Base-by-base conservation (phyloP, 2,329 filamentous ascomycete species). In the Lecanoromycetidae sp. region DNA sequence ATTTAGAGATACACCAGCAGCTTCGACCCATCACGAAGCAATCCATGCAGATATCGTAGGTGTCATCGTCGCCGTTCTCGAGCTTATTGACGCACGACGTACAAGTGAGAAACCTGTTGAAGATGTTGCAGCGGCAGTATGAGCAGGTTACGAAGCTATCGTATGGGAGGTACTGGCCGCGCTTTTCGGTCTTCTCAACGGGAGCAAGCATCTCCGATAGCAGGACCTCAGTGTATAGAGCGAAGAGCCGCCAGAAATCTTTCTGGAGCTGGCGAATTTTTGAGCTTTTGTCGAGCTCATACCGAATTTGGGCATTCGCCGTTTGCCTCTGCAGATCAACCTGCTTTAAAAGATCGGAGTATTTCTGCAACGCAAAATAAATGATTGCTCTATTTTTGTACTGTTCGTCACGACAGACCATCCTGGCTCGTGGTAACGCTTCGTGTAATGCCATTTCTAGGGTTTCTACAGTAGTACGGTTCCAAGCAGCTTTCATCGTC, bases 351-450 rank as follows among this genome's bases (percentile, higher is more conserved):
- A 76, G 62, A 5, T 62, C 63, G 1, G 73, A 75, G 61, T 96
- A 96, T 58, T 87, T 91, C 9, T 82, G 69, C 3, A 96, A 71
- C 0, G 87, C 86, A 60, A 82, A 94, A 63, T 88, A 94, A 36
- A 95, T 74, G 49, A 96, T 95, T 4, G 88, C 86, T 62, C 96
- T 96, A 67, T 94, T 95, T 63, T 96, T 96, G 71, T 98, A 98
- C 63, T 96, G 90, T 62, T 98, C 91, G 56, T 98, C 91, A 30
- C 91, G 83, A 60, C 91, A 96, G 2, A 96, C 90, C 56, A 95
- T 77, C 10, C 87, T 78, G 8, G 88, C 86, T 56, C 87, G 87
- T 0, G 88, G 87, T 2, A 98, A 71, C 0, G 90, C 87, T 66
- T 96, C 91, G 50, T 80, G 75, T 17, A 96, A 64, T 0, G 90